Base-by-base conservation (phyloP, 1,284 basidiomycete genomes). In the Gymnopus androsaceus region DNA sequence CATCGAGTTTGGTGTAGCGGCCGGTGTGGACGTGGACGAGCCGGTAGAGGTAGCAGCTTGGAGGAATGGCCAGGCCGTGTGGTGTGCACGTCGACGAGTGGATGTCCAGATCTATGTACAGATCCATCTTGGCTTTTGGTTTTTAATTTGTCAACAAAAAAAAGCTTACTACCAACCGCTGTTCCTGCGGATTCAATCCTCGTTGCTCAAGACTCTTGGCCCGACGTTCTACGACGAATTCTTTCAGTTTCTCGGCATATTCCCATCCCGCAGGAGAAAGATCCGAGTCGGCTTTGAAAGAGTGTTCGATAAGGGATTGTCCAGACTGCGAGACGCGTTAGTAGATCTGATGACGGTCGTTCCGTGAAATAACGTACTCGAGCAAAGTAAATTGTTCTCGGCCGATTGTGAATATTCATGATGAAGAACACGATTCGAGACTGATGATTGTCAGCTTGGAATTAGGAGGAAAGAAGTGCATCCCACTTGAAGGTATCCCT, bases 251-350 rank as follows among this genome's bases (percentile, higher is more conserved):
- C 65, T 94, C 90, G 0, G 95, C 88, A 64, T 99, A 99, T 59
- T 97, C 94, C 91, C 93, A 94, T 4, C 96, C 96, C 0, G 89
- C 88, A 2, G 93, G 90, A 1, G 94, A 97, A 7, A 99, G 83
- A 68, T 98, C 97, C 0, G 96, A 95, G 68, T 99, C 96, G 28
- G 96, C 95, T 74, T 97, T 98, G 80, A 96, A 99, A 3, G 95
- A 97, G 70, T 99, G 97, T 69, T 99, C 97, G 61, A 98, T 95
- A 56, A 98, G 81, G 5, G 92, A 97, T 79, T 94, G 94, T 11
- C 94, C 94, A 4, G 94, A 95, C 92, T 90, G 54, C n/a, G n/a
- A n/a, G n/a, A n/a, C n/a, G n/a, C n/a, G n/a, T n/a, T n/a, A n/a
- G n/a, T n/a, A n/a, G n/a, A n/a, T n/a, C n/a, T n/a, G n/a, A n/a